Evolutionary conservation across 169 alveolate genomes (phyloP), one percentile per base, ranked within the genome.

Genomic region (Cryptosporidium sp.): DNA sequence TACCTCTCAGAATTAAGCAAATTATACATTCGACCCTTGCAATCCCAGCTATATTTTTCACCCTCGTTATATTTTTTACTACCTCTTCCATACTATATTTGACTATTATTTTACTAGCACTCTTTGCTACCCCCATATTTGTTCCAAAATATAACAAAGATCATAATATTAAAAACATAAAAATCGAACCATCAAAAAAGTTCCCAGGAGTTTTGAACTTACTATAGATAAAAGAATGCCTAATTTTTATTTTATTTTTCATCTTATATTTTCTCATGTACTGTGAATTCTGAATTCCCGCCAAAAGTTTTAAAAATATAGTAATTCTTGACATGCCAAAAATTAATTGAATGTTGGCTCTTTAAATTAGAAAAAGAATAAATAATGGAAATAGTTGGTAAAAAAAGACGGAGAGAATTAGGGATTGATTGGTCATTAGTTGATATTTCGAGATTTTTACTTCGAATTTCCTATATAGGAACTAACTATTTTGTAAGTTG

Each of bases 401-500:
- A 80, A n/a, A 60, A 75, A 33, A 61, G 72, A 45, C 37, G 37
- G 9, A 62, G 61, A 14, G 39, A 37, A 9, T 69, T 44, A 67
- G 84, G 67, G 5, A 52, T 85, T n/a, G 85, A 85, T 68, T 85
- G 92, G 92, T 65, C 70, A 18, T 12, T 31, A 16, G 87, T 62
- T n/a, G 65, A 39, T 14, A 70, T 75, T 33, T 72, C 87, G 37
- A 45, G 87, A 35, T 85, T 69, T 48, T 75, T 85, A 33, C 53
- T 85, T 14, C 26, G 73, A n/a, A 62, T 85, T 37, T 72, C 92
- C 16, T 85, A 85, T 44, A 70, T 85, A 33, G 92, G 92, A 35
- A 85, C 92, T 18, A 85, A 69, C 45, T 80, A 80, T 61, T 80
- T 18, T 65, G 89, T 80, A 80, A 60, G 89, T 80, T 80, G 21